A percentile compares a stretch with the other conserved stretches of the same genome.
Conservation (phyloP, 495 filamentous ascomycete species). For the Paragyromitra xinjiangensis region DNA sequence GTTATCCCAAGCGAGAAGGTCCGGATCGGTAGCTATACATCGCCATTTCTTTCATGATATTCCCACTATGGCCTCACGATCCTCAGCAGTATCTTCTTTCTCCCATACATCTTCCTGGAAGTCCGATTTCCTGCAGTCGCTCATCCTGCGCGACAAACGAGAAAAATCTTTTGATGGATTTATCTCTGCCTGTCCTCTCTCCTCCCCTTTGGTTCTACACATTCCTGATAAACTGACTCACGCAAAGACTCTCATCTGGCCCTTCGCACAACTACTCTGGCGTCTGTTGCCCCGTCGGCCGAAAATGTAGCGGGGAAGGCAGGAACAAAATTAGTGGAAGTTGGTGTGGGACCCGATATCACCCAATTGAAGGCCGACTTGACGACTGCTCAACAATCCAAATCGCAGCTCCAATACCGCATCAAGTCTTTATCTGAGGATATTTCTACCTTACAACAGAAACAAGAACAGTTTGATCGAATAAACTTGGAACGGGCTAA, state of each 20-base stretch:
- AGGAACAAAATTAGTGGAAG: neutral
- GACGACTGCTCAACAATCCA: slow-evolving; percentile 76
- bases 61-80: slow-evolving; percentile 34
- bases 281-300: slow-evolving; percentile 5
- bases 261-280: slow-evolving; percentile 29
- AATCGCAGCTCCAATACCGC: slow-evolving; percentile 69
- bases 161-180: slow-evolving; percentile 67
- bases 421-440: slow-evolving; percentile 66
- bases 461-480: slow-evolving; percentile 65
- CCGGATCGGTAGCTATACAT: neutral
- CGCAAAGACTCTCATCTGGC: slow-evolving; percentile 32
- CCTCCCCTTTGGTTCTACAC: slow-evolving; percentile 18
- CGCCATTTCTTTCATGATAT: neutral
- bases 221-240: slow-evolving; percentile 30
- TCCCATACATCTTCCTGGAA: slow-evolving; percentile 63
- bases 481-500: slow-evolving; percentile 71
- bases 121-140: slow-evolving; percentile 66
- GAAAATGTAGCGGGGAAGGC: neutral
- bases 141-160: slow-evolving; percentile 66
- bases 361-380: slow-evolving; percentile 64
- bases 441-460: slow-evolving; percentile 25
- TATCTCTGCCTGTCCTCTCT: slow-evolving; percentile 67
- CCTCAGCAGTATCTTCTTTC: slow-evolving; percentile 43
- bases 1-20: no score
- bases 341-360: slow-evolving; percentile 7